Evolutionary conservation across 2,329 filamentous ascomycete species (phyloP).

Genomic region (Epichloe coenophiala): DNA sequence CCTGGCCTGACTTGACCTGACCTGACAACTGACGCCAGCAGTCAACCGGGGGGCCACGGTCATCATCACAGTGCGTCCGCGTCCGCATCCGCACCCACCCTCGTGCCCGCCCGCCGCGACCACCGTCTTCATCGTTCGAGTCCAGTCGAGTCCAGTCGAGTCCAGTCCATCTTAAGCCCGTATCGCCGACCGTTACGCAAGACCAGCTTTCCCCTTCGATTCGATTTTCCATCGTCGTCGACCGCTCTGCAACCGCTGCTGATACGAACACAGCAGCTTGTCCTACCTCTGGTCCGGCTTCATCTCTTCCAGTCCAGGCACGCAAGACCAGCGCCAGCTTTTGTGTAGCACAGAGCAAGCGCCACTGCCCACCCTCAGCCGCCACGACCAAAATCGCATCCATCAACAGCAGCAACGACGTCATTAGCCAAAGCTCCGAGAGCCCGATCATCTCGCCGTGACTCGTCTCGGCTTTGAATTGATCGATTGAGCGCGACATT

Average conservation of each 20-base stretch:
- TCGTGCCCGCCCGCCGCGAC: constrained; percentile 1
- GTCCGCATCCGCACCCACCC: constrained; percentile 2
- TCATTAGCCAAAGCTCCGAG: not conserved
- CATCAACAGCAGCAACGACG: constrained; percentile 1
- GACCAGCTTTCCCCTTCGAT: constrained; percentile 1
- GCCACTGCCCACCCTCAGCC: not conserved
- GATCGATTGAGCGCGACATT: constrained; percentile 11
- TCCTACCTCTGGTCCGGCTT: constrained; percentile 7
- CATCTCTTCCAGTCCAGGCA: constrained; percentile 1
- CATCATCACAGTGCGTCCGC: not conserved
- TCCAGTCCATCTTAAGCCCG: constrained; percentile 6
- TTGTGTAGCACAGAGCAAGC: not conserved
- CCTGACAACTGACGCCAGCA: constrained; percentile 1
- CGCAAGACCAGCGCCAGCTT: not conserved
- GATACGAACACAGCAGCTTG: constrained; percentile 7
- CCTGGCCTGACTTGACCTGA: not conserved
- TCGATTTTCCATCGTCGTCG: not conserved
- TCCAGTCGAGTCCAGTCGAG: constrained; percentile 1
- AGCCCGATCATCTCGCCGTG: not conserved
- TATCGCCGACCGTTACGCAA: constrained; percentile 9
- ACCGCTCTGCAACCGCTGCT: not conserved
- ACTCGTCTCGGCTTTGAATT: constrained; percentile 3
- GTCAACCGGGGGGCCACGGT: constrained; percentile 1
- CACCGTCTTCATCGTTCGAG: not conserved
- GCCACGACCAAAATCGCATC: not conserved